These are phyloP conservation scores for Hortiboletus flavorubellus DNA, from an alignment of 768 basidiomycete species.

Conservation along the genomic window DNA sequence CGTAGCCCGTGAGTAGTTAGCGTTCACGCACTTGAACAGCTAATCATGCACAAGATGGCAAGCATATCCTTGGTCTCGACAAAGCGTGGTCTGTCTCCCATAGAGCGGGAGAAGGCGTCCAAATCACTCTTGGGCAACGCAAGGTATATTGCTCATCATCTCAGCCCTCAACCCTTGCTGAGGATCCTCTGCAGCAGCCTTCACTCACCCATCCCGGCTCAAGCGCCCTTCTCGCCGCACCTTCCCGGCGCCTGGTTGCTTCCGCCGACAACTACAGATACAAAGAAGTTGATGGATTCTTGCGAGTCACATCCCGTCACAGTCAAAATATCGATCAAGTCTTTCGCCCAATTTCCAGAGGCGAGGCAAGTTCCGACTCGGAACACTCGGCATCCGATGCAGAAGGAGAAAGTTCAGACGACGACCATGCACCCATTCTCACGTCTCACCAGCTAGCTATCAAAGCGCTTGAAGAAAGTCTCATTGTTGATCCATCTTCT, in stretches of 20 bases:
- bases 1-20: slow-evolving; percentile 48
- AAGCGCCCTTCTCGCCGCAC: slow-evolving; percentile 49
- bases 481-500: slow-evolving; percentile 50
- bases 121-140: slow-evolving; percentile 45
- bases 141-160: slow-evolving; percentile 35
- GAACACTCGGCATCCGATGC: slow-evolving; percentile 33
- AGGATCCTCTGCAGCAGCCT: slow-evolving; percentile 35
- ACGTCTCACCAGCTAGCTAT: slow-evolving; percentile 59
- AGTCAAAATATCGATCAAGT: slow-evolving; percentile 33
- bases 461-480: slow-evolving; percentile 53
- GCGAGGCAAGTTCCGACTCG: slow-evolving; percentile 31
- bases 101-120: slow-evolving; percentile 60
- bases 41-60: slow-evolving; percentile 48
- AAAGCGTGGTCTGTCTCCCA: slow-evolving; percentile 44
- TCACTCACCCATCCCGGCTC: slow-evolving; percentile 57
- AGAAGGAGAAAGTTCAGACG: slow-evolving; percentile 35
- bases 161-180: slow-evolving; percentile 1
- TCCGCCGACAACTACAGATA: slow-evolving; percentile 43
- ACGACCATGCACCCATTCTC: slow-evolving; percentile 34
- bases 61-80: slow-evolving; percentile 61
- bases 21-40: slow-evolving; percentile 30
- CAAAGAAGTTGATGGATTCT: slow-evolving; percentile 64
- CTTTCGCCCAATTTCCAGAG: slow-evolving; percentile 49
- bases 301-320: slow-evolving; percentile 51
- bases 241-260: slow-evolving; percentile 45